Base-by-base conservation (phyloP, 371 early-diverging fungal genomes). In the Mucor plumbeus region DNA sequence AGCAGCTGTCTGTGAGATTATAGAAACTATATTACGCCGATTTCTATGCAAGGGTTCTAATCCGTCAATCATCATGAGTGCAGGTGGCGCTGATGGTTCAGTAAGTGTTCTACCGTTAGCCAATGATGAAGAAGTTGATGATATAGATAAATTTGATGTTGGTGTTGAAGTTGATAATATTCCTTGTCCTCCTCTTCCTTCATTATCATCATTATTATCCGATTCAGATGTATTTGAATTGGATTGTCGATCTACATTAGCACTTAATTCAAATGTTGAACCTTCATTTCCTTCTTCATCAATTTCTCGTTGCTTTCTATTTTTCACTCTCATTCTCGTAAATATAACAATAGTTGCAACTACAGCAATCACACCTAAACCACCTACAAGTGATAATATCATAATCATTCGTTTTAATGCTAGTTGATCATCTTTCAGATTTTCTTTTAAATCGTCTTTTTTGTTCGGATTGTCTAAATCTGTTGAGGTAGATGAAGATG, bases 301-400 rank as follows among this genome's bases (percentile, higher is more conserved):
- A 19, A 36, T 50, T 41, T 70, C 73, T 65, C 60, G 47, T 54
- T 66, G 60, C 21, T 62, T 70, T 55, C 43, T 59, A 0, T 65
- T 68, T 43, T 59, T 67, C 19, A 50, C 36, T 68, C 71, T 31
- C 44, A 76, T 66, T 26, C 66, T 36, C 3, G 63, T 70, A 21
- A 76, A 71, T 21, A 76, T 65, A n/a, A 73, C 66, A 33, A 68
- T 50, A 0, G 71, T 71, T 4, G 73, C 65, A 5, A 71, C 66
- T 19, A 76, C 40, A 21, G 76, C 71, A 48, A 76, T 63, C 21
- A 73, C 69, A n/a, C 76, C 76, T 17, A 73, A 26, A n/a, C 73
- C 68, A 13, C 76, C 76, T 11, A 76, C 73, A 15, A 76, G 53
- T 1, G 71, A 70, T 33, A 73, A 40, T 17, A 73, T 76, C 26